These are phyloP conservation scores for Xerophyta viscosa DNA, from an alignment of 106 monocot species.

Conservation along the genomic window DNA sequence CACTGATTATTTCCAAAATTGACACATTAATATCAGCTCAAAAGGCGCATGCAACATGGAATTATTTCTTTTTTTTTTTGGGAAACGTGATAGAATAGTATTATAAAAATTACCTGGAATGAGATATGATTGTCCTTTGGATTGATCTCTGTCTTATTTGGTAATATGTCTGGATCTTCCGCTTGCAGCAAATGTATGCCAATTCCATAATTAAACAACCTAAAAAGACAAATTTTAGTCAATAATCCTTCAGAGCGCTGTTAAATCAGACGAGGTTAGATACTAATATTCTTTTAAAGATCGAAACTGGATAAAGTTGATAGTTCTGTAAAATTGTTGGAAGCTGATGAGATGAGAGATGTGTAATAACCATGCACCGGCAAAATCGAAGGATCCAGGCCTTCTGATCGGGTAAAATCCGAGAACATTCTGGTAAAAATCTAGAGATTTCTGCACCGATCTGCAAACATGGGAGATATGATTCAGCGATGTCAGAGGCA, in stretches of 20 bases:
- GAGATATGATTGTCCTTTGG: slow-evolving; percentile 89
- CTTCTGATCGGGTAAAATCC: slow-evolving; percentile 72
- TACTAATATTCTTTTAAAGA: too few species aligned
- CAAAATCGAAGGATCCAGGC: slow-evolving; percentile 78
- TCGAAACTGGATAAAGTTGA: too few species aligned
- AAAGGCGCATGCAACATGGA: too few species aligned
- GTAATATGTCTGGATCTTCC: slow-evolving; percentile 33
- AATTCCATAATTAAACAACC: slow-evolving; percentile 93
- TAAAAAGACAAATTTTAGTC: slow-evolving; percentile 3
- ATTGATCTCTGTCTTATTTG: slow-evolving; percentile 53
- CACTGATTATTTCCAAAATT: too few species aligned
- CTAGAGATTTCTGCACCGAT: slow-evolving; percentile 46
- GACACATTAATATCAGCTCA: too few species aligned
- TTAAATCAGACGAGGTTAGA: too few species aligned
- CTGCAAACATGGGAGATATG: slow-evolving; percentile 80
- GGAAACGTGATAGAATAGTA: too few species aligned
- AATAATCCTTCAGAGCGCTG: too few species aligned
- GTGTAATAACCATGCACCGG: slow-evolving; percentile 69
- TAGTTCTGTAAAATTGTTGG: too few species aligned
- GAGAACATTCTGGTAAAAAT: slow-evolving; percentile 80
- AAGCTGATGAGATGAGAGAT: too few species aligned
- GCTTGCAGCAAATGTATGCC: slow-evolving; percentile 86
- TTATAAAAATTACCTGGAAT: slow-evolving; percentile 56
- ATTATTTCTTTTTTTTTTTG: too few species aligned
- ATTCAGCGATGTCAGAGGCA: slow-evolving; percentile 68